Evolutionary conservation across 768 basidiomycete genomes (phyloP).

Genomic region (Lactarius evosmus): DNA sequence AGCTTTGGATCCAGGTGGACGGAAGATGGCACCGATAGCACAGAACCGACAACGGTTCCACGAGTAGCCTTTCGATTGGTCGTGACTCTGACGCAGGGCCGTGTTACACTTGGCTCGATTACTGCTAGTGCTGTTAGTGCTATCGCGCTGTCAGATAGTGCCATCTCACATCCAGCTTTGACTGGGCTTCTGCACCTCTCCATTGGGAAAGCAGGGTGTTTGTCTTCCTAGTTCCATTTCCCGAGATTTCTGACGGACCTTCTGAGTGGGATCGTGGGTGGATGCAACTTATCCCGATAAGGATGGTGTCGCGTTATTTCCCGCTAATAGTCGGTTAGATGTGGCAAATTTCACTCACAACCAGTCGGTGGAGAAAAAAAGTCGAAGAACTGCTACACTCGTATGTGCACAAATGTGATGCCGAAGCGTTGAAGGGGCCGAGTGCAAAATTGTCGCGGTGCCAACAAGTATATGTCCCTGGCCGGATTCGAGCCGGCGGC

Average conservation of each 20-base stretch:
- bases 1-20: neutral
- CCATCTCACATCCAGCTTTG: neutral
- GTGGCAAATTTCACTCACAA: neutral
- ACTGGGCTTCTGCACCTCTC: neutral
- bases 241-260: neutral
- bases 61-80: neutral
- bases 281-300: neutral
- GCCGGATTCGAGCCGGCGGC: slow-evolving; percentile 26
- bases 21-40: neutral
- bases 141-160: neutral
- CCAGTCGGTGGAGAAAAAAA: neutral
- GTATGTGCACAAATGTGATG: neutral
- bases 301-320: neutral
- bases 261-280: neutral
- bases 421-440: neutral
- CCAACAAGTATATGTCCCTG: slow-evolving; percentile 10
- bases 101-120: neutral
- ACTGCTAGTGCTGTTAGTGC: neutral
- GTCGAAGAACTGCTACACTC: neutral
- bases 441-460: neutral
- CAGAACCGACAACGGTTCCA: neutral
- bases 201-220: too few species aligned
- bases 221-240: neutral
- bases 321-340: neutral
- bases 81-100: neutral